These are phyloP conservation scores for Colletotrichum sp. DNA, from an alignment of 2,329 filamentous ascomycete species.

Conservation along the genomic window DNA sequence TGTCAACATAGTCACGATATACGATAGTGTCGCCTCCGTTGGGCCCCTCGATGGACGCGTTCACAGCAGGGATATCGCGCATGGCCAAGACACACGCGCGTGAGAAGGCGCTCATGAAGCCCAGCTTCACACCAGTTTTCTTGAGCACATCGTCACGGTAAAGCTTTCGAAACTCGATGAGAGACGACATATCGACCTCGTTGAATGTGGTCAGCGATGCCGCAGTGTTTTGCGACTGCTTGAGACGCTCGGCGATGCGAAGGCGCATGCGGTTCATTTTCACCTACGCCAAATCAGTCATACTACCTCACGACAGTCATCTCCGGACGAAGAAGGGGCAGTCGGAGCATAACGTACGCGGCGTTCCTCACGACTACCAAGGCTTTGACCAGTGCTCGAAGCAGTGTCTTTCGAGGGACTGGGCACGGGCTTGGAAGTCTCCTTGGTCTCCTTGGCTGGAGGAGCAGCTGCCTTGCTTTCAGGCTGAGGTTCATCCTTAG, in stretches of 20 bases:
- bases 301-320: not conserved
- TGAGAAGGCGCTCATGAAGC: constrained; percentile 99
- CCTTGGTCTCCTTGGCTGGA: constrained; percentile 19
- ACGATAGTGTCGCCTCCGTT: constrained; percentile 97
- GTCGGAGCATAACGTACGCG: constrained; percentile 63
- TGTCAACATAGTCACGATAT: constrained; percentile 97
- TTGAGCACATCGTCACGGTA: constrained; percentile 98
- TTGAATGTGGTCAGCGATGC: constrained; percentile 98
- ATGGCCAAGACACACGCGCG: constrained; percentile 89
- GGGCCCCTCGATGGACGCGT: constrained; percentile 95
- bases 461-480: constrained; percentile 25
- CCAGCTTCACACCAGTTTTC: constrained; percentile 95
- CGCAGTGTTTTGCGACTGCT: constrained; percentile 98
- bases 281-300: constrained; percentile 60
- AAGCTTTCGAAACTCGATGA: constrained; percentile 96
- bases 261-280: constrained; percentile 99
- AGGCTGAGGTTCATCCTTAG: constrained; percentile 44
- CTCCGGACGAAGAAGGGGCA: not conserved
- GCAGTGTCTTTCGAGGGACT: constrained; percentile 25
- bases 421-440: constrained; percentile 27
- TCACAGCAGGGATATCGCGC: constrained; percentile 92
- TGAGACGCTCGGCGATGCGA: constrained; percentile 94
- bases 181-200: constrained; percentile 97
- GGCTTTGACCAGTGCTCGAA: constrained; percentile 39
- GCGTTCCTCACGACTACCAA: constrained; percentile 84